Evolutionary conservation across 2,329 filamentous ascomycete genomes (phyloP), one percentile per base, ranked within the genome.

Genomic region (Metarhizium robertsii): DNA sequence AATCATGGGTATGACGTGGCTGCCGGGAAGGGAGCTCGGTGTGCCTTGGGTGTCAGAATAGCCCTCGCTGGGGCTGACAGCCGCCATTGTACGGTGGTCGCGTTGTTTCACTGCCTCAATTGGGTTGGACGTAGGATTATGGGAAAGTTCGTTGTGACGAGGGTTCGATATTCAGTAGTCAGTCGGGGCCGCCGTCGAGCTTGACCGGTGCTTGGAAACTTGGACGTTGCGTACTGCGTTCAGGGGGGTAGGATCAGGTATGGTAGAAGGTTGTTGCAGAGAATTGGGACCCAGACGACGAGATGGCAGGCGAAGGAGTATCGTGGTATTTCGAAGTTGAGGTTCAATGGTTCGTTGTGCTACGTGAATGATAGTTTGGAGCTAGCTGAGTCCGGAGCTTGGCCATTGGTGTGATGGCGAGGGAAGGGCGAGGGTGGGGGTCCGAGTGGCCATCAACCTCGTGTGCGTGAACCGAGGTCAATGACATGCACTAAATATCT

Each of bases 51-150:
- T 16, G 14, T 54, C 55, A 20, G 48, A 18, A 53, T 58, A 59
- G 55, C 64, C 61, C 50, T 63, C 59, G 52, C 64, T 66, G 18
- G 65, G 60, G 54, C 58, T 62, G 14, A 63, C 62, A 11, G 66
- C 65, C 50, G 62, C 63, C 64, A 69, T 68, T 56, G 57, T 42
- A 10, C 14, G 4, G 7, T 10, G 25, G 25, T 8, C 8, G 16
- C 7, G 25, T 4, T 48, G 45, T 30, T n/a, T 48, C 10, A 4
- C 45, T 29, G 13, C 7, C 10, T 14, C 3, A 20, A 30, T 48
- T 29, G 25, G n/a, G 10, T 25, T 46, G 43, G 7, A n/a, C 6
- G 7, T 4, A 34, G 32, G 32, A 25, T 25, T 25, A 25, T 25
- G 25, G 25, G 25, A 25, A 25, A 25, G 25, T 25, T 25, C 1